Base-by-base conservation (phyloP, 78 protist species). In the Ministeria vibrans region DNA sequence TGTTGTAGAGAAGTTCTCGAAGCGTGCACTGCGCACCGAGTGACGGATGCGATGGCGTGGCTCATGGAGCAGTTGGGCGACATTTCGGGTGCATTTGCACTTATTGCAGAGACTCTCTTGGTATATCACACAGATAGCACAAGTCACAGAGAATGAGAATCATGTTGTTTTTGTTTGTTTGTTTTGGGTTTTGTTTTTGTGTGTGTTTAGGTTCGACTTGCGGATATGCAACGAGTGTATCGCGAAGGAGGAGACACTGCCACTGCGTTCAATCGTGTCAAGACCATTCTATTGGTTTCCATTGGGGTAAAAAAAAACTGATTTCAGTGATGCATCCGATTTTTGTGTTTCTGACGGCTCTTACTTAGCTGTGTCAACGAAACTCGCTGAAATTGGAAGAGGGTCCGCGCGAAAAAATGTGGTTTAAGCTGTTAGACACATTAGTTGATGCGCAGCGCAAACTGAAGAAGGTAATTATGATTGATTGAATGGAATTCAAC, bases 21-120 rank as follows among this genome's bases (percentile, higher is more conserved):
- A 15, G 34, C 15, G 32, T 63, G 71, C 71, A 7, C 4, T 2
- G 41, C 3, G 71, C 41, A 27, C 75, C 39, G 13, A n/a, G 38
- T 69, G 38, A 69, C 75, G 22, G 75, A 69, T 18, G 75, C 75
- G 38, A 34, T 9, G 75, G 75, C 75, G 75, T 69, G 75, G 75
- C 41, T 69, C 25, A 30, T 69, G 36, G 75, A 69, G 75, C 49
- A 53, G 38, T 28, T 28, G 75, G 75, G 75, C 53, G 75, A 69
- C 49, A 43, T 69, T 13, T 32, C 34, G 20, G 38, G 38, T 6
- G 75, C 75, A 13, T 43, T 43, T 25, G 30, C 11, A 25, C 53
- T 69, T 22, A 43, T 69, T 6, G 59, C 23, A 0, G 75, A 39
- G 22, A 30, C 53, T 22, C n/a, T n/a, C n/a, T n/a, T n/a, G n/a